A percentile compares a stretch with the other conserved stretches of the same genome.
Conservation (phyloP, 176 grass and related monocot genomes). For the Oryza rufipogon region DNA sequence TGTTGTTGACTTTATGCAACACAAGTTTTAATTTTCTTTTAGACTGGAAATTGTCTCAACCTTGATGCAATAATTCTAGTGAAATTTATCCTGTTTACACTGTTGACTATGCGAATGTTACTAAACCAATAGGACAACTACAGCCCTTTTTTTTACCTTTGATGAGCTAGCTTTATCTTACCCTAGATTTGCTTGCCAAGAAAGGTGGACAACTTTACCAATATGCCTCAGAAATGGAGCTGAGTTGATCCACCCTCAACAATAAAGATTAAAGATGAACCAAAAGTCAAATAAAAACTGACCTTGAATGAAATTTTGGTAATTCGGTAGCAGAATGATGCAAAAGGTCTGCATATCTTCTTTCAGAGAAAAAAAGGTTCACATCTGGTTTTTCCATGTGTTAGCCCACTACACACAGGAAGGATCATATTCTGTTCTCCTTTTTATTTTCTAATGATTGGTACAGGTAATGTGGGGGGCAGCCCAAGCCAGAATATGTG, state of each 20-base stretch:
- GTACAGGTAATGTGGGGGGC: slow-evolving; percentile 31
- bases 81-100: slow-evolving; percentile 12
- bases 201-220: slow-evolving; percentile 57
- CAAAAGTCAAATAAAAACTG: slow-evolving; percentile 41
- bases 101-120: slow-evolving; percentile 20
- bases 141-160: background rate
- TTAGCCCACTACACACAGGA: slow-evolving; percentile 45
- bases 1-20: slow-evolving; percentile 6
- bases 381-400: slow-evolving; percentile 28
- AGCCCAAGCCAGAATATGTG: slow-evolving; percentile 53
- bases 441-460: slow-evolving; percentile 63
- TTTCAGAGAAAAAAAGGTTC: slow-evolving; percentile 13
- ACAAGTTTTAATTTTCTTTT: background rate
- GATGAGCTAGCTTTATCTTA: slow-evolving; percentile 37
- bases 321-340: slow-evolving; percentile 37
- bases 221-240: slow-evolving; percentile 38
- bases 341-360: slow-evolving; percentile 11
- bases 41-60: background rate
- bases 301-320: slow-evolving; percentile 19
- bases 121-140: background rate
- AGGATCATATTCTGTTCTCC: slow-evolving; percentile 58
- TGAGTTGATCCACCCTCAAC: slow-evolving; percentile 29
- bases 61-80: slow-evolving; percentile 13
- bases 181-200: slow-evolving; percentile 46
- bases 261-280: slow-evolving; percentile 45